Evolutionary conservation across 176 grass and related monocot genomes (phyloP).

Genomic region (Hordeum vulgare): MorexV3_pseudomolecules_assembly NC_058520.1:190522086-190522585

Average conservation of each 20-base stretch:
- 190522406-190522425: conserved; percentile 84
- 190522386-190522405: conserved; percentile 78
- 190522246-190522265: neutral
- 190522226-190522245: neutral
- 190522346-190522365: conserved; percentile 83
- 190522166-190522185: neutral
- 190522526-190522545: no score
- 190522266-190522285: neutral
- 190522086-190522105: neutral
- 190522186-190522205: neutral
- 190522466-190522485: neutral
- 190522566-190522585: no score
- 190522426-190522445: conserved; percentile 83
- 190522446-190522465: conserved; percentile 61
- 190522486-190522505: neutral
- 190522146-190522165: neutral
- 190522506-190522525: neutral
- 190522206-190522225: neutral
- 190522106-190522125: neutral
- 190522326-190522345: neutral
- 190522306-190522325: neutral
- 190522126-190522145: neutral
- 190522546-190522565: no score
- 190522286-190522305: conserved; percentile 14
- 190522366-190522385: conserved; percentile 83